Percentiles rank a stretch among this genome's conserved stretches.
These are phyloP conservation scores for Monilinia fructigena DNA, from an alignment of 2,329 filamentous ascomycete genomes.

Conservation along the genomic window DNA sequence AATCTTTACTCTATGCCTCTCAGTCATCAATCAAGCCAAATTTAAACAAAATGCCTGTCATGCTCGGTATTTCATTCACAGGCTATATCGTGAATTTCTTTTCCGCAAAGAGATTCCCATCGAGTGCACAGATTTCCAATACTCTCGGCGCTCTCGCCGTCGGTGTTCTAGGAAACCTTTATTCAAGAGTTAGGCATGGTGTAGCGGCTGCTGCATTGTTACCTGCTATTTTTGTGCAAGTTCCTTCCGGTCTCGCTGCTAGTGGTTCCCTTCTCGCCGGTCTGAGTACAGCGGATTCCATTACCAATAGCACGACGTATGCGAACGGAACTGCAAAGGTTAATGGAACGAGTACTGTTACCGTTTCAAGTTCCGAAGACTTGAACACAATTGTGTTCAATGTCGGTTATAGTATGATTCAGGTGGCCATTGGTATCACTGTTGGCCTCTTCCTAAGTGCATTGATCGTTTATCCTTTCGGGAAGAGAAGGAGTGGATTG, in stretches of 20 bases:
- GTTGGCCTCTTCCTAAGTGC: conserved; percentile 45
- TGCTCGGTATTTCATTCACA: conserved; percentile 69
- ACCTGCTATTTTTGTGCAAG: conserved; percentile 77
- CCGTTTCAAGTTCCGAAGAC: conserved; percentile 30
- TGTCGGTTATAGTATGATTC: conserved; percentile 44
- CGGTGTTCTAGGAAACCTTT: conserved; percentile 74
- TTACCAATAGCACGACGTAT: conserved; percentile 43
- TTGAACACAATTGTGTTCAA: conserved; percentile 44
- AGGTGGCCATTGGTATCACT: conserved; percentile 46
- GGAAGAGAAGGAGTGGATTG: conserved; percentile 44
- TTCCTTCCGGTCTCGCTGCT: conserved; percentile 61
- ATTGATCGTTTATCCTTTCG: conserved; percentile 44
- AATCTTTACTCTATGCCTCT: conserved; percentile 69
- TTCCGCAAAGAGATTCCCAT: conserved; percentile 61
- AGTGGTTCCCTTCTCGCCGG: conserved; percentile 59
- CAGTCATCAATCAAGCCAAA: conserved; percentile 77
- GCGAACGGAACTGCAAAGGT: conserved; percentile 36
- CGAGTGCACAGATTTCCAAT: conserved; percentile 72
- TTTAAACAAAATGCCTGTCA: conserved; percentile 79
- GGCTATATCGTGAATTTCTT: conserved; percentile 79
- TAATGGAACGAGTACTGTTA: conserved; percentile 35
- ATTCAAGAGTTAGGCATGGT: conserved; percentile 59
- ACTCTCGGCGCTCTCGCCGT: conserved; percentile 75
- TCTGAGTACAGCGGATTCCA: conserved; percentile 54
- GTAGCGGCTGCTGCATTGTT: conserved; percentile 82